phyloP scores from a whole-genome alignment of 1,284 basidiomycete species.

The Cutaneotrichosporon sp. region DNA sequence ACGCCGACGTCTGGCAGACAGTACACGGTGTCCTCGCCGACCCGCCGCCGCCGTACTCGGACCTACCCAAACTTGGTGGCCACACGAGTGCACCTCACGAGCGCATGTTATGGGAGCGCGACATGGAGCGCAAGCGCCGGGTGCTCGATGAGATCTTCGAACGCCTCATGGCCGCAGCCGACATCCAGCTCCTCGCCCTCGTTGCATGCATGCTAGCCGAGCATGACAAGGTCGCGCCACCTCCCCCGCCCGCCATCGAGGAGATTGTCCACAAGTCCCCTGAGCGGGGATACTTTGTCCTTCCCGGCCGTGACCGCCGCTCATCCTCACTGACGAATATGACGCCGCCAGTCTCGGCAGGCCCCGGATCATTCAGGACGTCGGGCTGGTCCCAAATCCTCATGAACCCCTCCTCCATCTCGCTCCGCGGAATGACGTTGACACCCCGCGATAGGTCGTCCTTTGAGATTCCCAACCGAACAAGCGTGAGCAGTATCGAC shows the following conservation, averaged over 20 bases:
- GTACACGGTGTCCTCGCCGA: slow-evolving; percentile 58
- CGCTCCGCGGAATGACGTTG: slow-evolving; percentile 34
- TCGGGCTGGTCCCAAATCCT: slow-evolving; percentile 48
- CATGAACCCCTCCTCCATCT: slow-evolving; percentile 39
- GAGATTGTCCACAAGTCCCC: slow-evolving; percentile 34
- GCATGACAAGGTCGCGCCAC: slow-evolving; percentile 26
- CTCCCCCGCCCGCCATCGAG: slow-evolving; percentile 30
- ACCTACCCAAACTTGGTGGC: neutral
- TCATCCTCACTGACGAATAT: slow-evolving; percentile 3
- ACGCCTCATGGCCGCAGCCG: slow-evolving; percentile 64
- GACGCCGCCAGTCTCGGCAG: slow-evolving; percentile 9
- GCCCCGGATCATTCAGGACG: slow-evolving; percentile 32
- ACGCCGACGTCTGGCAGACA: slow-evolving; percentile 69
- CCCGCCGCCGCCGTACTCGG: slow-evolving; percentile 40
- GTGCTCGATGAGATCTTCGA: slow-evolving; percentile 56
- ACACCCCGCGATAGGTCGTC: slow-evolving; percentile 41
- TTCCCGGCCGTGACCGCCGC: slow-evolving; percentile 2
- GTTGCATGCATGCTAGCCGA: slow-evolving; percentile 65
- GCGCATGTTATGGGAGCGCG: slow-evolving; percentile 40
- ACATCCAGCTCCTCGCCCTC: slow-evolving; percentile 80
- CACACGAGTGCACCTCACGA: slow-evolving; percentile 25
- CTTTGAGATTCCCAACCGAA: slow-evolving; percentile 31
- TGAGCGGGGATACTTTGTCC: slow-evolving; percentile 48
- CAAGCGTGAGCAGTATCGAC: slow-evolving; percentile 24
- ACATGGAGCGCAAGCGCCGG: slow-evolving; percentile 39